Evolutionary conservation across 306 rosid genomes (phyloP), one percentile per base, ranked within the genome.

Genomic region (Vigna unguiculata): DNA sequence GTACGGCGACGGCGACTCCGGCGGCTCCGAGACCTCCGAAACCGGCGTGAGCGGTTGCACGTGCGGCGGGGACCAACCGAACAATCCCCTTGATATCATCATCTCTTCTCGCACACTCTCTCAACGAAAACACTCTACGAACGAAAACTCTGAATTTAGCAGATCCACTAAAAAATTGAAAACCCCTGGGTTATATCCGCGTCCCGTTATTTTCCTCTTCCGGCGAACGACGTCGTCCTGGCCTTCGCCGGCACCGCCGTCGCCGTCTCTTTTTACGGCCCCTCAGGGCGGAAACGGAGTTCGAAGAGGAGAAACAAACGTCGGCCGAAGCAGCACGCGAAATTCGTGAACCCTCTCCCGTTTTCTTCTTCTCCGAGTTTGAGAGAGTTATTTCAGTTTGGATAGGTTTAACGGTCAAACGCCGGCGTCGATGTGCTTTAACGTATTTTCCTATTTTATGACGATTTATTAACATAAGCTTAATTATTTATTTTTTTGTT

Each of bases 21-120:
- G 99, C 48, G 99, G 99, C 88, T 96, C 99, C 0, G 99, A 96
- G 1, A 96, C 99, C 90, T 92, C 99, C 9, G 99, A 92, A 5
- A 96, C 99, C 57, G 99, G 99, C 63, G 99, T 96, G 28, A 96
- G 76, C 8, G 99, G 99, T 78, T 92, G 99, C 52, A 96, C 80
- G 51, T 96, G 99, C 54, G 99, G 98, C 69, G 99, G 99, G 45
- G 99, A 92, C 93, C 90, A 96, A 73, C 98, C 99, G 78, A 96
- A 96, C 88, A 96, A 86, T n/a, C 98, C 99, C 84, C 98, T 84
- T 0, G 96, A 88, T 62, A 87, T 87, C 99, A 96, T 96, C 98
- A 91, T 85, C 48, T 55, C 45, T 20, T 38, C 88, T 84, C 34
- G 40, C 76, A 59, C 55, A 1, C 67, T 69, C 63, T 25, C 30